Evolutionary conservation across 2,329 filamentous ascomycete genomes (phyloP), one percentile per base, ranked within the genome.

Genomic region (Epichloe aotearoae): DNA sequence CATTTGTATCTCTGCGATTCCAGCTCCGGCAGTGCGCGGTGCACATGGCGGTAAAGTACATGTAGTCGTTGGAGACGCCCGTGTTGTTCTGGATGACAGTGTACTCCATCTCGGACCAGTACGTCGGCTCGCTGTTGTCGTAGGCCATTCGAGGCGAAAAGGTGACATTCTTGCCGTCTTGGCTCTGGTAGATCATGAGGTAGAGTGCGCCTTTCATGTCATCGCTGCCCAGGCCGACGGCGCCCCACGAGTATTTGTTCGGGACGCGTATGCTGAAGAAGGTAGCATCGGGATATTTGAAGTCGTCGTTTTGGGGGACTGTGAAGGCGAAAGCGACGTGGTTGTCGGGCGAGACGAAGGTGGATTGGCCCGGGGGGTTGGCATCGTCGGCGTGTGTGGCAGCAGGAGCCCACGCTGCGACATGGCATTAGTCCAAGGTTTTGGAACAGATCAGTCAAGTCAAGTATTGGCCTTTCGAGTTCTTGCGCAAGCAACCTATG

Each of bases 191-290:
- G n/a, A 73, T 64, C 58, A 81, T 69, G 43, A 80, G 69, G 52
- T 77, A 73, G 23, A 81, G 66, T 7, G 76, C 67, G 47, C 73
- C 69, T 3, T 67, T 63, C 72, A 79, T 79, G 57, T 72, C 69
- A 45, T 69, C 56, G 51, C 67, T 70, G 44, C 78, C 79, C 38
- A 80, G 69, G 37, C 79, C 79, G 41, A 82, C 62, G 52, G 73
- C 75, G 41, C 71, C 71, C 76, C 76, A 82, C 37, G 73, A 70
- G 38, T 69, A 64, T 10, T 61, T 59, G 38, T 61, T 64, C 33
- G 72, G 68, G 39, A 74, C 72, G 52, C 73, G 70, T 15, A 82
- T 57, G n/a, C 72, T 72, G 61, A 81, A 77, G 64, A 72, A 80
- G 39, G 80, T 59, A 15, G 50, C 44, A 3, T 46, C 47, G 15